Conservation (phyloP, 1,139 yeast genomes). For the Nakaseomyces nivariensis region DNA sequence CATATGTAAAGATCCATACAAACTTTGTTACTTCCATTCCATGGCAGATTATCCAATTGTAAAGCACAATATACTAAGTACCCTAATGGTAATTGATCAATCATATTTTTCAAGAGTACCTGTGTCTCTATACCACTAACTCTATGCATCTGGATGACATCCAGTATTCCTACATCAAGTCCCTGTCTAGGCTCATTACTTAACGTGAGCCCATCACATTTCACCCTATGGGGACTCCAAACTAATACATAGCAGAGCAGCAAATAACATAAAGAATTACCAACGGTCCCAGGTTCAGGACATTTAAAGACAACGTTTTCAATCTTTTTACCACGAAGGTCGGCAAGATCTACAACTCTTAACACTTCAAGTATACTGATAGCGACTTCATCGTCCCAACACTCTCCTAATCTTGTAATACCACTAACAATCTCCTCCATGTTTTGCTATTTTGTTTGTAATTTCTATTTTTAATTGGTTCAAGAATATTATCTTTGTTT, state of each 20-base stretch:
- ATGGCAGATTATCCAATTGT: background rate
- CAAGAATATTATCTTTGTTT: no score
- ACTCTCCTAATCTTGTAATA: background rate
- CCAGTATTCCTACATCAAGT: background rate
- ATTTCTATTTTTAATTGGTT: background rate
- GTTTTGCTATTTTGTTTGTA: background rate
- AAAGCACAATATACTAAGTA: background rate
- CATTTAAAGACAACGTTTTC: background rate
- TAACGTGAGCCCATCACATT: background rate
- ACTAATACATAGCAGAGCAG: background rate
- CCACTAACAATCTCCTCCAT: slow-evolving; percentile 1
- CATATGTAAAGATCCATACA: background rate
- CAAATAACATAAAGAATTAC: background rate
- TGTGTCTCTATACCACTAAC: background rate
- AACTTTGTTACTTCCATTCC: background rate
- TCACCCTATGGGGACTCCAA: background rate
- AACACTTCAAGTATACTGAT: background rate
- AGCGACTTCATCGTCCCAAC: background rate
- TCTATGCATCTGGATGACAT: background rate
- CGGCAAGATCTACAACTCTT: background rate
- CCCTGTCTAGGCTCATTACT: background rate
- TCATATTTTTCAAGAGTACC: background rate
- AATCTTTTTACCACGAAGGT: background rate
- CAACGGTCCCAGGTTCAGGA: background rate
- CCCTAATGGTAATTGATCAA: background rate